Percentiles rank a stretch among this genome's conserved stretches.
These are phyloP conservation scores for Phyllosticta paracitricarpa DNA, from an alignment of 2,329 filamentous ascomycete species.

Conservation along the genomic window DNA sequence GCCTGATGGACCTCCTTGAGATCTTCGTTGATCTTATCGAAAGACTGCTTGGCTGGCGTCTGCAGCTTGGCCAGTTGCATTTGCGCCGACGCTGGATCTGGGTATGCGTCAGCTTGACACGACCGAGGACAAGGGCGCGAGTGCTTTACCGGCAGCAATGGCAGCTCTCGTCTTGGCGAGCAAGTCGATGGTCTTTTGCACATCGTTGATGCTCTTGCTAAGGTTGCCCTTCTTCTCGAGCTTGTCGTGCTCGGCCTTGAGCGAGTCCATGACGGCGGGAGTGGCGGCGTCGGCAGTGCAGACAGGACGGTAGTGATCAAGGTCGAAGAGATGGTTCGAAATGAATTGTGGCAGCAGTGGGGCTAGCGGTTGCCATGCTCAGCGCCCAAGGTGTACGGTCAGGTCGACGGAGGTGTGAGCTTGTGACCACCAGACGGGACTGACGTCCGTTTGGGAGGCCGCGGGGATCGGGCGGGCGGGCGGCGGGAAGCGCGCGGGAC, in stretches of 20 bases:
- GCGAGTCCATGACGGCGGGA: slow-evolving; percentile 43
- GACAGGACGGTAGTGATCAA: neutral
- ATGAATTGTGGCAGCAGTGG: neutral
- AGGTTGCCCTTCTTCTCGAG: slow-evolving; percentile 61
- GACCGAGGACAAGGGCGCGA: slow-evolving; percentile 17
- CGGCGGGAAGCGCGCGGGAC: neutral
- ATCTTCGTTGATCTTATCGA: slow-evolving; percentile 71
- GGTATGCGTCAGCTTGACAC: slow-evolving; percentile 14
- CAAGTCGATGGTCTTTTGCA: slow-evolving; percentile 72
- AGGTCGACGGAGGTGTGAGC: slow-evolving; percentile 1
- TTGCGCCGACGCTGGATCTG: slow-evolving; percentile 60
- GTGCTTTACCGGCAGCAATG: slow-evolving; percentile 50
- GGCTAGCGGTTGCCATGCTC: slow-evolving; percentile 7
- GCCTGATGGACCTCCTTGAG: slow-evolving; percentile 75
- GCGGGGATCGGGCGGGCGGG: slow-evolving; percentile 4
- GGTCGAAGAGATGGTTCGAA: neutral
- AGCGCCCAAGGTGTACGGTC: neutral
- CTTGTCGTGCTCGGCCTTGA: slow-evolving; percentile 66
- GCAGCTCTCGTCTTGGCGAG: slow-evolving; percentile 63
- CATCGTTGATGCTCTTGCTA: slow-evolving; percentile 62
- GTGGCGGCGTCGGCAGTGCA: neutral
- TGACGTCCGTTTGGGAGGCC: neutral
- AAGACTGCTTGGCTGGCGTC: slow-evolving; percentile 69
- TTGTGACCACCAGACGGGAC: slow-evolving; percentile 2
- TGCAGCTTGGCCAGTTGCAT: slow-evolving; percentile 75